phyloP scores from a whole-genome alignment of 805 yeast genomes.

The Zygoascus bituminiphila region DNA sequence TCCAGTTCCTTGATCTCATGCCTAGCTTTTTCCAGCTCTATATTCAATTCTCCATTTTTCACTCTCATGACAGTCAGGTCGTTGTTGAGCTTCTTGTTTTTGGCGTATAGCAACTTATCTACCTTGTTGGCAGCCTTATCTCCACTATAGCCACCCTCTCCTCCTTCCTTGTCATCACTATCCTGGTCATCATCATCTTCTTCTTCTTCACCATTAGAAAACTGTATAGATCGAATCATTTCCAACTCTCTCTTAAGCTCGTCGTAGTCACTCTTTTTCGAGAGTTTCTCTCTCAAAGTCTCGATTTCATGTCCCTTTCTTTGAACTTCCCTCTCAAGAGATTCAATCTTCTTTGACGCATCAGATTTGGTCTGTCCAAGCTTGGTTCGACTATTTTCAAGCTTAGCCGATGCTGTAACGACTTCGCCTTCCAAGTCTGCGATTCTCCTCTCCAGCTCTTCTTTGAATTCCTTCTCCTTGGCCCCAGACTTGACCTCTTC shows the following conservation, averaged over 20 bases:
- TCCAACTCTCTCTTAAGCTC: slow-evolving; percentile 70
- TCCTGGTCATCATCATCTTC: slow-evolving; percentile 26
- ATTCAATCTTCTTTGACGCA: slow-evolving; percentile 31
- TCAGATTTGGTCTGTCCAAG: slow-evolving; percentile 20
- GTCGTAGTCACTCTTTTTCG: slow-evolving; percentile 60
- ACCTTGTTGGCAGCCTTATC: slow-evolving; percentile 25
- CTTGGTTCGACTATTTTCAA: slow-evolving; percentile 39
- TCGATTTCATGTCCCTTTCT: slow-evolving; percentile 45
- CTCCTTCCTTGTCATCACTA: slow-evolving; percentile 24
- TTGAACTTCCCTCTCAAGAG: slow-evolving; percentile 38
- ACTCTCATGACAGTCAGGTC: slow-evolving; percentile 63
- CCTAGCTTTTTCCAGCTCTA: slow-evolving; percentile 32
- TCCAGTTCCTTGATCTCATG: slow-evolving; percentile 22
- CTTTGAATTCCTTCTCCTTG: slow-evolving; percentile 31
- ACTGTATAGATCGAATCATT: slow-evolving; percentile 65
- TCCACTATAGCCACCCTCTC: slow-evolving; percentile 39
- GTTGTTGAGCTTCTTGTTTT: slow-evolving; percentile 64
- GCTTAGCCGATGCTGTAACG: slow-evolving; percentile 47
- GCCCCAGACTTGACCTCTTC: slow-evolving; percentile 37
- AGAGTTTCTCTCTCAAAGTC: slow-evolving; percentile 41
- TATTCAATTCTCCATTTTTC: slow-evolving; percentile 40
- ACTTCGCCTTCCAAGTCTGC: slow-evolving; percentile 43
- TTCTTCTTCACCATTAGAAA: slow-evolving; percentile 35
- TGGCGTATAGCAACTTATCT: slow-evolving; percentile 40
- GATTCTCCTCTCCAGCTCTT: slow-evolving; percentile 14